Base-by-base conservation (phyloP, 129 eudicot genomes). In the Glebionis coronaria region DNA sequence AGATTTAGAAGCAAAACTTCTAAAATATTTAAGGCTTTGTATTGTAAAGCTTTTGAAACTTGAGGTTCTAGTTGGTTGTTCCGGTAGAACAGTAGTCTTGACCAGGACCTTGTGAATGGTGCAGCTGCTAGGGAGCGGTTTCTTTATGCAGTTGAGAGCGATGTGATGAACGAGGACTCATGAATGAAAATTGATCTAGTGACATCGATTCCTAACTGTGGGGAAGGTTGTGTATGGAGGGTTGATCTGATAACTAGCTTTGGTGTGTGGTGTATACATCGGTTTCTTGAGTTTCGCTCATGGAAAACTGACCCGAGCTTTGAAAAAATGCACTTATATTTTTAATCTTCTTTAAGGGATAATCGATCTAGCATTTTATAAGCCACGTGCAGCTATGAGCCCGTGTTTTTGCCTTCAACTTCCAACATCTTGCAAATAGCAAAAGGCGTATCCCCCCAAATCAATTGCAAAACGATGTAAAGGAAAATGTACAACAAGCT, bases 301-400 rank as follows among this genome's bases (percentile, higher is more conserved):
- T 93, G 95, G 97, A 93, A 86, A 93, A 97, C 74, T 74, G 98
- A 75, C 97, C 98, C 1, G 97, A 88, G 68, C 83, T 93, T 2
- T 93, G 97, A 97, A 97, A 25, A 88, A 86, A 70, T 93, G 88
- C 70, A 93, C 98, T 55, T 93, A 88, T 11, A 92, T 93, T 40
- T 91, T 93, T 27, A 93, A 93, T 45, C 97, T 97, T 69, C 98
- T 93, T 69, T 79, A 94, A 97, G 99, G 99, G 54, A 80, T 94
- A 16, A 73, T 89, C 18, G 90, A 89, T 70, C 76, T 75, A 35
- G 99, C 95, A 3, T 94, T 89, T 56, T 87, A 81, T 11, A 89
- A 82, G 70, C 83, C 90, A 50, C 93, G 97, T 28, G 58, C 88
- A 11, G 86, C 95, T 12, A 77, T 74, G 82, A 63, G 73, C 46